Percentiles rank a stretch among this genome's conserved stretches.
Conservation (phyloP, 116 monocot genomes). For the Zostera marina region DNA sequence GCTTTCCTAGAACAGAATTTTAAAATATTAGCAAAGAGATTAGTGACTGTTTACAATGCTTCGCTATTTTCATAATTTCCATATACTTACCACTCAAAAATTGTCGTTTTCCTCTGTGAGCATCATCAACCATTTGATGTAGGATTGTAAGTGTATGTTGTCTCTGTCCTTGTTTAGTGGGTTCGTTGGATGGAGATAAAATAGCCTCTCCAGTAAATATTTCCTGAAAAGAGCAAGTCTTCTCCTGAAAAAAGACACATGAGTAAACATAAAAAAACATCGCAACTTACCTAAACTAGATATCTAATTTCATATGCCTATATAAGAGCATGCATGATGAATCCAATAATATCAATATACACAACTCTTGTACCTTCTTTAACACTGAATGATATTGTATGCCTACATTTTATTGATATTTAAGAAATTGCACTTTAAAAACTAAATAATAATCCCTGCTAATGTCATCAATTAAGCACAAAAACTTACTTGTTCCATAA, state of each 20-base stretch:
- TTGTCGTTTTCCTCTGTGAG: conserved; percentile 84
- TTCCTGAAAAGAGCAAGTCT: conserved; percentile 26
- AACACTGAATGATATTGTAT: no score
- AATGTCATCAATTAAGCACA: background rate
- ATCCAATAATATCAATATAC: no score
- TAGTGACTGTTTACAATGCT: background rate
- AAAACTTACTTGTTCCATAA: conserved; percentile 60
- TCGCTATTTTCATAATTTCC: background rate
- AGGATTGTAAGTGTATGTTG: conserved; percentile 66
- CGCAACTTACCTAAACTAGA: background rate
- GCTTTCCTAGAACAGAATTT: conserved; percentile 49
- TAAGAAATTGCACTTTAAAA: background rate
- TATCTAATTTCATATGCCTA: no score
- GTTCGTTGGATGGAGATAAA: conserved; percentile 28
- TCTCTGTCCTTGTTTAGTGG: conserved; percentile 42
- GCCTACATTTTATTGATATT: no score
- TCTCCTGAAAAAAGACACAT: conserved; percentile 28
- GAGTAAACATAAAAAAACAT: background rate
- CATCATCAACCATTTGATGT: conserved; percentile 96
- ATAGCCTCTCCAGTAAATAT: conserved; percentile 34
- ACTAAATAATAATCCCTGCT: background rate
- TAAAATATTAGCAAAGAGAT: background rate
- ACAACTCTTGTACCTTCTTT: no score
- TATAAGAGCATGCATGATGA: no score
- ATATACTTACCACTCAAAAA: conserved; percentile 66